phyloP scores from a whole-genome alignment of 345 rosid species.

The Brassica rapa region DNA sequence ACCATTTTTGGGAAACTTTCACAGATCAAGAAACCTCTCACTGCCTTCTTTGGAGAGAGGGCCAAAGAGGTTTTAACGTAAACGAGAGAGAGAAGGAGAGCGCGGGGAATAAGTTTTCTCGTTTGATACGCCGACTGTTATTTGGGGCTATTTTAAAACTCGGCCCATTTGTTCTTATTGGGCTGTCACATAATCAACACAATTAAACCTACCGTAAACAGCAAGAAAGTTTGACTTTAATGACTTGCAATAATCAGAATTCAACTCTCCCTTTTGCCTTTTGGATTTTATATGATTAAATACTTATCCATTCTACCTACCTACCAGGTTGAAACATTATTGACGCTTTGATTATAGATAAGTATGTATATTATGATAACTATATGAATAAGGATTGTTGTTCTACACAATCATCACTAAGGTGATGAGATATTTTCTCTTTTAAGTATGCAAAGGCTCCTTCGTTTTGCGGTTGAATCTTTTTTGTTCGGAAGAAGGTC shows the following conservation, averaged over 20 bases:
- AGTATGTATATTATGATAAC: not conserved
- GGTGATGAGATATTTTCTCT: not conserved
- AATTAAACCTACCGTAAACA: not conserved
- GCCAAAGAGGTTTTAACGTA: not conserved
- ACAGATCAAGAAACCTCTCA: not conserved
- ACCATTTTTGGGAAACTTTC: not conserved
- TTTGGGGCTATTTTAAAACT: not conserved
- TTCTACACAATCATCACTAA: constrained; percentile 19
- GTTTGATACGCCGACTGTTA: not conserved
- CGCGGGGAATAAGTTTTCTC: not conserved
- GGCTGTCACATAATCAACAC: not conserved
- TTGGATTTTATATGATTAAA: not conserved
- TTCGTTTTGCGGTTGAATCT: constrained; percentile 24
- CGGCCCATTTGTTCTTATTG: not conserved
- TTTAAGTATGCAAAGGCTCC: constrained; percentile 15
- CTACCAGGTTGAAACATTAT: no score
- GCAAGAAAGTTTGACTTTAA: not conserved
- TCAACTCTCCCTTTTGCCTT: not conserved
- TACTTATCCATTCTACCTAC: not conserved
- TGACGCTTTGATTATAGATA: no score
- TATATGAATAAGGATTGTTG: constrained; percentile 10
- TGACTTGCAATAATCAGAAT: not conserved
- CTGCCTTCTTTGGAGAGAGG: not conserved
- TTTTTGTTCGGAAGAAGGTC: constrained; percentile 25
- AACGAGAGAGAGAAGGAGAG: not conserved